These are phyloP conservation scores for Claviceps fusiformis DNA, from an alignment of 2,329 filamentous ascomycete species.

Conservation along the genomic window DNA sequence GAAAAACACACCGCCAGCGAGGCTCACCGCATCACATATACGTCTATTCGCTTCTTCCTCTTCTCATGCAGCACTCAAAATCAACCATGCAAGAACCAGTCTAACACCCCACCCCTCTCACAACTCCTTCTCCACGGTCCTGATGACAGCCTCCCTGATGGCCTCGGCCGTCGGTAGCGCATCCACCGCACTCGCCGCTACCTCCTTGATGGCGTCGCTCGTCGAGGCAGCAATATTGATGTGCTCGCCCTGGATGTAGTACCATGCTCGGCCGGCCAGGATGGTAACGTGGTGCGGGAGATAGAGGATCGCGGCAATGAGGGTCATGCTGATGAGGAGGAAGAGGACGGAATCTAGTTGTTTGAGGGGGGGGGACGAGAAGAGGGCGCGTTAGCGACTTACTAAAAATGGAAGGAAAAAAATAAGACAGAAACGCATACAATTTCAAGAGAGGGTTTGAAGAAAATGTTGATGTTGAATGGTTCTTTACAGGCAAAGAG, in stretches of 20 bases:
- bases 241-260: conserved; percentile 83
- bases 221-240: conserved; percentile 30
- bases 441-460: too few species aligned
- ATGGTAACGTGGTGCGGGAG: conserved; percentile 81
- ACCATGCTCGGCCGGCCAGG: conserved; percentile 75
- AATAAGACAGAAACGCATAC: too few species aligned
- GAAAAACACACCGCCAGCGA: not conserved
- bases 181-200: conserved; percentile 17
- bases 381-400: not conserved
- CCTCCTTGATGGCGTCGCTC: conserved; percentile 19
- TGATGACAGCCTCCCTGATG: conserved; percentile 11
- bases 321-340: conserved; percentile 72
- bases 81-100: too few species aligned
- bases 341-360: conserved; percentile 77
- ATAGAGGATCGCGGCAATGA: conserved; percentile 80
- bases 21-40: not conserved
- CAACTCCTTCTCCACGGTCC: conserved; percentile 21
- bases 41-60: too few species aligned
- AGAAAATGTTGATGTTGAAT: too few species aligned
- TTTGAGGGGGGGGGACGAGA: not conserved
- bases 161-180: conserved; percentile 9
- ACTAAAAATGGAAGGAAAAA: not conserved
- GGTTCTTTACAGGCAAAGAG: too few species aligned
- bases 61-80: not conserved
- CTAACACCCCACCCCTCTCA: conserved; percentile 7